Base-by-base conservation (phyloP, 2,329 filamentous ascomycete species). In the Colletotrichum magnum region DNA sequence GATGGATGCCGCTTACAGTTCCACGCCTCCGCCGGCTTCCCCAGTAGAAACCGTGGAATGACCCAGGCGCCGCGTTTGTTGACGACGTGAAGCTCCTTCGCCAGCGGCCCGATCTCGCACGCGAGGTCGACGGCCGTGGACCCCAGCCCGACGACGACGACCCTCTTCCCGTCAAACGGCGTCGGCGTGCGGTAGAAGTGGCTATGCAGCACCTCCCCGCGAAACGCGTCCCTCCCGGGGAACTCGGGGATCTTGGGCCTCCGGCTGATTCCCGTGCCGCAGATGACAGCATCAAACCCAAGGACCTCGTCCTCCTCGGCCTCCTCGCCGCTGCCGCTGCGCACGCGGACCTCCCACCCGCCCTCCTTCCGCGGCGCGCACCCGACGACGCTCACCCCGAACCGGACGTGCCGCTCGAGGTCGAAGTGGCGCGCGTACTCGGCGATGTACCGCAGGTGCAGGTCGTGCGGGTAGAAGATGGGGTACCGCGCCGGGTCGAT, bases 51-150 rank as follows among this genome's bases (percentile, higher is more conserved):
- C 21, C 79, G 79, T 21, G 81, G 80, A 13, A 82, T 71, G 24
- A 82, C 71, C 78, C 79, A 83, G 1, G 76, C 77, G 45, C 80
- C 81, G 28, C 79, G 76, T 10, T 78, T 75, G 36, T 79, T 80
- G 48, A 82, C 74, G 45, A 83, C 60, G 64, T 81, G 79, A 43
- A 80, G 74, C 62, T 79, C 75, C n/a, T 71, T 74, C 16, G 78
- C 78, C 1, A 75, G 73, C 2, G 76, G 72, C 2, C 76, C 78
- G 58, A 82, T 72, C 60, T 83, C 81, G 57, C 76, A 79, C 28
- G 77, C 77, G 36, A 82, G 74, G 73, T 83, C 81, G n/a, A 79
- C 76, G 4, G 80, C 80, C 5, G 77, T 79, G 39, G 77, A 79
- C 6, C 80, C 80, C 48, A 82, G 69, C 1, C 80, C 79, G 50